Percentiles rank a stretch among this genome's conserved stretches.
Conservation (phyloP, 2,329 filamentous ascomycete species). For the Alternaria longipes region DNA sequence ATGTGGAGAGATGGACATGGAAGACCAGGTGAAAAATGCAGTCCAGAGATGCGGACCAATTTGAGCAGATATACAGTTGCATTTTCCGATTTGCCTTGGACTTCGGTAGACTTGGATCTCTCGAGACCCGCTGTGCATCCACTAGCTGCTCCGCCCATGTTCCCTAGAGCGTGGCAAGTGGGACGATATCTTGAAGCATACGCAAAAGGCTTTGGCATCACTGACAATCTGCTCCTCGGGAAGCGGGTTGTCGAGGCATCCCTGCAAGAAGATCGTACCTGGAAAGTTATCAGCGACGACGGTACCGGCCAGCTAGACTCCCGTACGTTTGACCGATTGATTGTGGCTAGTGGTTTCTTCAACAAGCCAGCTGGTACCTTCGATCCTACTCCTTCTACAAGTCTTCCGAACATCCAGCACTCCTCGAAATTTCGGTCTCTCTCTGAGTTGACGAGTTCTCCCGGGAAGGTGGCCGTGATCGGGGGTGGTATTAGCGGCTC, state of each 20-base stretch:
- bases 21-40: constrained; percentile 68
- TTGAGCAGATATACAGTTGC: constrained; percentile 78
- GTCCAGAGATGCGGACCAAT: constrained; percentile 69
- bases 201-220: constrained; percentile 63
- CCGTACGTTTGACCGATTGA: constrained; percentile 70
- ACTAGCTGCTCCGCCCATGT: constrained; percentile 60
- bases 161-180: constrained; percentile 80
- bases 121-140: constrained; percentile 15
- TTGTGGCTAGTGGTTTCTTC: constrained; percentile 82
- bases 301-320: constrained; percentile 18
- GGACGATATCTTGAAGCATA: constrained; percentile 77
- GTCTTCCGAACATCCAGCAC: constrained; percentile 31
- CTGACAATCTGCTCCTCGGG: constrained; percentile 61
- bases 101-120: constrained; percentile 54
- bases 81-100: constrained; percentile 74
- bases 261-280: constrained; percentile 26
- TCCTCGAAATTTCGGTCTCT: constrained; percentile 43
- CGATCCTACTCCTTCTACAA: constrained; percentile 10
- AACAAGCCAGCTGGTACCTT: constrained; percentile 46
- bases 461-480: constrained; percentile 74
- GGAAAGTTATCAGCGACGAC: constrained; percentile 30
- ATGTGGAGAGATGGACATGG: constrained; percentile 71
- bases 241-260: constrained; percentile 46
- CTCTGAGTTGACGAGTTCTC: constrained; percentile 22
- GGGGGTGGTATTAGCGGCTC: constrained; percentile 86